Evolutionary conservation across 2,329 filamentous ascomycete species (phyloP).

Genomic region (Trichoderma oligosporum): DNA sequence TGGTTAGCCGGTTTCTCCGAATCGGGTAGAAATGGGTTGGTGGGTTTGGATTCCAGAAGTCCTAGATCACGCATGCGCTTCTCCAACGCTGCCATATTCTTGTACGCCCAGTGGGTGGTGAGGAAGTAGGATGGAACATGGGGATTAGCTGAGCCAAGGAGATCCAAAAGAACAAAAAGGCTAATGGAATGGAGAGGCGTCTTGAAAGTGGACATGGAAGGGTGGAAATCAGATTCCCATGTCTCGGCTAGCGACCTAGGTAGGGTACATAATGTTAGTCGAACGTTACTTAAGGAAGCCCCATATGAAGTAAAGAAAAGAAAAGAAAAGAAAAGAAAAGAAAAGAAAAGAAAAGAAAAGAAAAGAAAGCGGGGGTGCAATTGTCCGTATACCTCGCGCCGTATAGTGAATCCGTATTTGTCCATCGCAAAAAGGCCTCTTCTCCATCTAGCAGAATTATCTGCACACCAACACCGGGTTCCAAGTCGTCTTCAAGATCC

Average conservation of each 20-base stretch:
- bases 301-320: no score
- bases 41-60: slow-evolving; percentile 58
- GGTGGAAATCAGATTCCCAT: slow-evolving; percentile 71
- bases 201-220: slow-evolving; percentile 68
- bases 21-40: slow-evolving; percentile 61
- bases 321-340: no score
- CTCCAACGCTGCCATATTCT: slow-evolving; percentile 70
- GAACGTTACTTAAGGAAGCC: neutral
- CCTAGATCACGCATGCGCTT: slow-evolving; percentile 64
- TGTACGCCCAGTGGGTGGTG: slow-evolving; percentile 91
- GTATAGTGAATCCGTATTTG: slow-evolving; percentile 77
- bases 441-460: slow-evolving; percentile 90
- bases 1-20: slow-evolving; percentile 47
- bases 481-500: slow-evolving; percentile 51
- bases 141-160: slow-evolving; percentile 69
- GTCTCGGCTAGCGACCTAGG: slow-evolving; percentile 66
- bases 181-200: slow-evolving; percentile 75
- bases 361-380: neutral
- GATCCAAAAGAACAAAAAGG: slow-evolving; percentile 86
- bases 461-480: slow-evolving; percentile 79
- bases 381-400: slow-evolving; percentile 62
- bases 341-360: neutral
- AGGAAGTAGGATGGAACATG: slow-evolving; percentile 80
- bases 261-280: neutral
- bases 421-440: slow-evolving; percentile 84